Evolutionary conservation across 805 yeast species (phyloP).

Genomic region (Candida coquimbonensis): DNA sequence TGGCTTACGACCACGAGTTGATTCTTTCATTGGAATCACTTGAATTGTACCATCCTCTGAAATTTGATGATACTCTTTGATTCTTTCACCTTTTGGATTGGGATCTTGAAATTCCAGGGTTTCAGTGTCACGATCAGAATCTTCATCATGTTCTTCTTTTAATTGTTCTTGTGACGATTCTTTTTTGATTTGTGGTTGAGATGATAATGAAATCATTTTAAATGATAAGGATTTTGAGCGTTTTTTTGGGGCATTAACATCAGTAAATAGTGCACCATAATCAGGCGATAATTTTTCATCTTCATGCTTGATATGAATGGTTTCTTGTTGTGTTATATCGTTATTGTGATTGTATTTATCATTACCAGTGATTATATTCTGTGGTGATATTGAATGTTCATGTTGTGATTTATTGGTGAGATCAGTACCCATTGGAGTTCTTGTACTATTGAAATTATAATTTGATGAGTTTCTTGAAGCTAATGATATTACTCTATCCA

Average conservation of each 20-base stretch:
- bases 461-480: conserved; percentile 19
- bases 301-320: background rate
- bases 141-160: background rate
- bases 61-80: conserved; percentile 7
- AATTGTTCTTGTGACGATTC: background rate
- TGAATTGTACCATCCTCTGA: conserved; percentile 8
- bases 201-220: conserved; percentile 4
- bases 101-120: background rate
- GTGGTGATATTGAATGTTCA: background rate
- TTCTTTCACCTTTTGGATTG: background rate
- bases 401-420: conserved; percentile 1
- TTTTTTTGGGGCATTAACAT: conserved; percentile 16
- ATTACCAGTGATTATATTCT: background rate
- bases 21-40: conserved; percentile 17
- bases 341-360: background rate
- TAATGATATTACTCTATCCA: conserved; percentile 18
- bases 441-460: conserved; percentile 17
- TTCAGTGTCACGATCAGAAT: background rate
- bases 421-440: conserved; percentile 4
- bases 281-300: conserved; percentile 21
- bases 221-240: conserved; percentile 14
- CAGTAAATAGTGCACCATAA: conserved; percentile 25
- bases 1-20: conserved; percentile 61
- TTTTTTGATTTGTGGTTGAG: background rate
- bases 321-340: background rate